A percentile compares a stretch with the other conserved stretches of the same genome.
Evolutionary conservation across 345 rosid genomes (phyloP).

Genomic region (Microcos paniculata): DNA sequence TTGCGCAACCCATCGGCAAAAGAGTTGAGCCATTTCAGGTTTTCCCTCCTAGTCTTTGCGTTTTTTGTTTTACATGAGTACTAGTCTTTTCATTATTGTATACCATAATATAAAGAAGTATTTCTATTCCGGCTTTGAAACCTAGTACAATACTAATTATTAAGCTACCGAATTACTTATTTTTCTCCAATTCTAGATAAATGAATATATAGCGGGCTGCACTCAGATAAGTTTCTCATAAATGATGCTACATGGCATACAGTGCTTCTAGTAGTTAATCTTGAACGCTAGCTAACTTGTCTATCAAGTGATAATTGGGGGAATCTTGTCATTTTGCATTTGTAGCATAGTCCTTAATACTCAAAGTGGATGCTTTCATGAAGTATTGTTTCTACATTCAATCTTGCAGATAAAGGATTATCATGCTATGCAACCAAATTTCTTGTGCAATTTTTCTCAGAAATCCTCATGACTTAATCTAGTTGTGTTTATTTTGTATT

Average conservation of each 20-base stretch:
- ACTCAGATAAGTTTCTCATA: background rate
- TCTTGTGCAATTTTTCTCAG: background rate
- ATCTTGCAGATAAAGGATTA: background rate
- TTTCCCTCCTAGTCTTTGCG: constrained; percentile 1
- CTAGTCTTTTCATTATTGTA: background rate
- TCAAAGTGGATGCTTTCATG: background rate
- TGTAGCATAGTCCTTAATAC: background rate
- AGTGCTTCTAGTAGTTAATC: background rate
- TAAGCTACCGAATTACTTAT: background rate
- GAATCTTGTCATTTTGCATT: background rate
- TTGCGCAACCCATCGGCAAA: constrained; percentile 26
- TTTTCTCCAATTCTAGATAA: background rate
- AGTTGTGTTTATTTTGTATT: background rate
- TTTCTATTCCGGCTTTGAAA: background rate
- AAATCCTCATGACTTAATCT: background rate
- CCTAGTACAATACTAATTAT: background rate
- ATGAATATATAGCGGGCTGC: background rate
- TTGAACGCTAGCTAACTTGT: background rate
- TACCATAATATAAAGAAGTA: background rate
- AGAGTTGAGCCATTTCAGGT: constrained; percentile 32
- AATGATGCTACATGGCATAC: too few species aligned
- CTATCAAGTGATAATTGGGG: background rate
- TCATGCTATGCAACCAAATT: background rate
- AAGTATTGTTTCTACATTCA: background rate
- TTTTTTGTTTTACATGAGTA: too few species aligned